Base-by-base conservation (phyloP, 2,329 filamentous ascomycete species). In the Phoma sp. region DNA sequence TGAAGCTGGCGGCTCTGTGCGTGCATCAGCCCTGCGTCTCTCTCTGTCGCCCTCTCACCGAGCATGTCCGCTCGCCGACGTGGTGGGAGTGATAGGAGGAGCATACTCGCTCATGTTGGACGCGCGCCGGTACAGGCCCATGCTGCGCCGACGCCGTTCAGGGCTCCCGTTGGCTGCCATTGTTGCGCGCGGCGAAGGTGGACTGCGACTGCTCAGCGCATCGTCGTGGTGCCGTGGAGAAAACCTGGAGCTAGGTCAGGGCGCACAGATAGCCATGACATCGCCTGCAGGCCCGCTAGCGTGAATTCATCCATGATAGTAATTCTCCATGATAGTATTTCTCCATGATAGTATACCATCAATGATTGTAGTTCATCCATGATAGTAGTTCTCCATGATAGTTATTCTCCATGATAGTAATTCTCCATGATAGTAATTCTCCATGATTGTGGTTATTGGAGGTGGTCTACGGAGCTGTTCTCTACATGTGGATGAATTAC, bases 1-100 rank as follows among this genome's bases (percentile, higher is more conserved):
- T 88, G 65, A 97, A 88, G 76, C 91, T 96, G 32, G 88, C 76
- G 21, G 48, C 47, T 31, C 54, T 57, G 49, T 27, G 19, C 9
- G 3, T 9, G n/a, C 13, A 46, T 55, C 41, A 55, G 52, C 46
- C 22, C 9, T 41, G n/a, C n/a, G 27, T 29, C 8, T 29, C n/a
- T 21, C 17, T 29, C 9, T 15, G 17, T 17, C 17, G 15, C 22
- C 10, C 7, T 44, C 22, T 17, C 21, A 2, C n/a, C 17, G 32
- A 17, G 24, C 32, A 24, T 39, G 29, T 13, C 1, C 36, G 21
- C 31, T 33, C 15, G 12, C 6, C 15, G n/a, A 6, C 22, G 22
- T 4, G 6, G 22, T 24, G 22, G 22, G 22, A 24, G 22, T 24
- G 17, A 1, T 12, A 13, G 36, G 10, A n/a, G 29, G 19, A 7